Conservation (phyloP, 345 rosid species). For the Brassica cretica region DNA sequence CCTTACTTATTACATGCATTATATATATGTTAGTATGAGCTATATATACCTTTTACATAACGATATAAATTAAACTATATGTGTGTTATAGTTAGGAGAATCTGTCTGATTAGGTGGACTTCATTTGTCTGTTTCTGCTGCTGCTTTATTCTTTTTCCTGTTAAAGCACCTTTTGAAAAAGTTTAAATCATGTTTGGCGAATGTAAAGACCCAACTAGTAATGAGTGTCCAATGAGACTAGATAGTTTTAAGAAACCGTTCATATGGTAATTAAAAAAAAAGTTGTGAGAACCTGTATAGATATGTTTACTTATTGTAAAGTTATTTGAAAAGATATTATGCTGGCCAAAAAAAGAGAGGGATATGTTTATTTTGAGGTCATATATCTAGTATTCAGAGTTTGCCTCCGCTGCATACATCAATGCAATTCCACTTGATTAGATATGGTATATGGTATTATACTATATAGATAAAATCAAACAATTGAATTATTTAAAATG, state of each 20-base stretch:
- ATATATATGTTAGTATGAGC: not conserved
- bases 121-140: constrained; percentile 39
- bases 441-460: not conserved
- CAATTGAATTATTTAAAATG: constrained; percentile 1
- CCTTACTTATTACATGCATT: not conserved
- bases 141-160: constrained; percentile 20
- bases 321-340: not conserved
- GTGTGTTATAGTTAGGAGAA: constrained; percentile 16
- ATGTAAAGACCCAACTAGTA: constrained; percentile 8
- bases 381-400: too few relatives aligned
- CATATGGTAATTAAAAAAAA: not conserved
- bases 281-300: not conserved
- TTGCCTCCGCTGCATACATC: too few relatives aligned
- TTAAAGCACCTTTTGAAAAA: constrained; percentile 37
- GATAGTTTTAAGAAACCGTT: not conserved
- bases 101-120: constrained; percentile 31
- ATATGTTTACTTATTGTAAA: not conserved
- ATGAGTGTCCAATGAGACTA: not conserved
- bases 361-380: not conserved
- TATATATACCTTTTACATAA: not conserved
- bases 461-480: not conserved
- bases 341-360: not conserved
- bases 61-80: not conserved
- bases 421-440: not conserved
- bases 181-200: constrained; percentile 7